Base-by-base conservation (phyloP, 495 filamentous ascomycete species). In the Penicillium salamii region DNA sequence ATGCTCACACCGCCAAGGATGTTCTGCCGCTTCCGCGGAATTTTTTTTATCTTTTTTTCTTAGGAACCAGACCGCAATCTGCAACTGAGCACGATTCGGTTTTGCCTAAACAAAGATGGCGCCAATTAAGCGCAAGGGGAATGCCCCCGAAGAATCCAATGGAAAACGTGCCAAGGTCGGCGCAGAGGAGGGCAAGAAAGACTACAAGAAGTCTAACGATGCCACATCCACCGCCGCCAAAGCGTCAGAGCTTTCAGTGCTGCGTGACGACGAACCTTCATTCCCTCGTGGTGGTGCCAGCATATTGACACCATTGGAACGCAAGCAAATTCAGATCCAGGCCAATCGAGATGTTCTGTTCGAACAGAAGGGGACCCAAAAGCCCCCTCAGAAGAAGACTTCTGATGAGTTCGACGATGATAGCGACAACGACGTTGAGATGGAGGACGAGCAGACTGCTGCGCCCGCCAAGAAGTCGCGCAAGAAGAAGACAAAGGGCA, bases 321-420 rank as follows among this genome's bases (percentile, higher is more conserved):
- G 93, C 56, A 96, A 96, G 72, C 89, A 97, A 68, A 96, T 98
- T 57, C 87, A 93, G 58, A 88, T 93, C 51, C 86, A 97, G 68
- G 93, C 93, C 23, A 91, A 83, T 54, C 82, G 85, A 59, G 93
- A 98, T 77, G 91, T 92, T 19, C 76, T 97, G 7, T 97, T 97
- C 61, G 93, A 97, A 71, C 83, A 95, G 56, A 79, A 83, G 48
- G 79, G 80, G 12, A 70, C 74, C 58, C 77, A 66, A 70, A 77
- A 71, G 46, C 73, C 63, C 15, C 59, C 52, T 55, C 71, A 59
- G 53, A 58, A 72, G 39, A 62, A 68, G 24, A 70, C 66, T 18
- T 69, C 74, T 48, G 66, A 67, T 12, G 68, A 65, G 34, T 67
- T 72, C 26, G 69, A 75, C 44, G 74, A 76, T 11, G 75, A 78